Evolutionary conservation across 164 flowering plant genomes (phyloP).

Genomic region (Platanus orientalis): DNA sequence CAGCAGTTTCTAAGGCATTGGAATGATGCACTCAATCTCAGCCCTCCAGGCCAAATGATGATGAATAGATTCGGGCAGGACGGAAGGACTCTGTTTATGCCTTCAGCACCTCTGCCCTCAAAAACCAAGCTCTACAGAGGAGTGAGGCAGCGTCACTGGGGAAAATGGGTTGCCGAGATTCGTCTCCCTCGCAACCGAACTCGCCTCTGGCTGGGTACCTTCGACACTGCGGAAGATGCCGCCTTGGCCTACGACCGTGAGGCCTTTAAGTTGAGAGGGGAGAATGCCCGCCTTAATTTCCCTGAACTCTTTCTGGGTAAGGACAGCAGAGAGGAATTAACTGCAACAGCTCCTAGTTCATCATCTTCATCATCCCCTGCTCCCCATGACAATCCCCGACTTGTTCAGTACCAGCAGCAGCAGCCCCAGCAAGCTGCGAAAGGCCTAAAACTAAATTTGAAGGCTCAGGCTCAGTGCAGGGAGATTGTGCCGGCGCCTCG

Average conservation of each 20-base stretch:
- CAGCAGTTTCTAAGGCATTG: slow-evolving; percentile 65
- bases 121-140: slow-evolving; percentile 87
- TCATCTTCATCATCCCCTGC: slow-evolving; percentile 21
- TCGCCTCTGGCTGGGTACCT: slow-evolving; percentile 97
- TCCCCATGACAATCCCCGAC: slow-evolving; percentile 4
- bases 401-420: slow-evolving; percentile 1
- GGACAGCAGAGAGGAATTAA: slow-evolving; percentile 14
- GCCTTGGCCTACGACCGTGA: slow-evolving; percentile 92
- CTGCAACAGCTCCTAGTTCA: slow-evolving; percentile 20
- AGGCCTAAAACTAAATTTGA: slow-evolving; percentile 15
- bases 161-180: slow-evolving; percentile 98
- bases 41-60: slow-evolving; percentile 81
- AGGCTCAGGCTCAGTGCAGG: background rate
- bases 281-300: slow-evolving; percentile 84
- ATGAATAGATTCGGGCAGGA: slow-evolving; percentile 51
- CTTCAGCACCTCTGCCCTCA: slow-evolving; percentile 30
- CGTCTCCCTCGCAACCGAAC: slow-evolving; percentile 86
- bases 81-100: slow-evolving; percentile 31
- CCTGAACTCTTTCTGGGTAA: slow-evolving; percentile 68
- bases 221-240: slow-evolving; percentile 94
- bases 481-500: background rate
- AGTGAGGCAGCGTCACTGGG: slow-evolving; percentile 97
- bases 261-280: slow-evolving; percentile 84
- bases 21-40: slow-evolving; percentile 63
- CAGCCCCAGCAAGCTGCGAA: slow-evolving; percentile 15